Conservation (phyloP, 768 basidiomycete genomes). For the Boletus reticuloceps region DNA sequence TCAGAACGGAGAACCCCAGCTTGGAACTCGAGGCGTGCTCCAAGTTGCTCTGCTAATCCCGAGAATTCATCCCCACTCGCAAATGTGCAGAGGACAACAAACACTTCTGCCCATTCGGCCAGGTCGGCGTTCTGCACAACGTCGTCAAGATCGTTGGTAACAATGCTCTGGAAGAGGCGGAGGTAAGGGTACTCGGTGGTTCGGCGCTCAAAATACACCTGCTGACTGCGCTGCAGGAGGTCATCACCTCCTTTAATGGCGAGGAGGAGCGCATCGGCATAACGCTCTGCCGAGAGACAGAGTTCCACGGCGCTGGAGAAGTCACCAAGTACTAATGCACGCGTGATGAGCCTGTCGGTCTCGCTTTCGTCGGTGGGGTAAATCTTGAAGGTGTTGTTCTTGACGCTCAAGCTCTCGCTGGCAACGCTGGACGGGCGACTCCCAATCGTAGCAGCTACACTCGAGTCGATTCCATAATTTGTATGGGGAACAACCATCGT, state of each 20-base stretch:
- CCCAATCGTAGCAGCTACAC: constrained; percentile 94
- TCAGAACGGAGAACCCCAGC: constrained; percentile 58
- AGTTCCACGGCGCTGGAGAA: constrained; percentile 89
- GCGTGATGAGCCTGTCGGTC: constrained; percentile 84
- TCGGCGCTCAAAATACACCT: constrained; percentile 86
- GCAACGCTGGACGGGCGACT: constrained; percentile 82
- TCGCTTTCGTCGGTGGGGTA: constrained; percentile 87
- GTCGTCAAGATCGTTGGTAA: constrained; percentile 87
- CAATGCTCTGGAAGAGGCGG: constrained; percentile 91
- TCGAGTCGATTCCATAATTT: constrained; percentile 79
- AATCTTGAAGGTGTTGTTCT: constrained; percentile 85
- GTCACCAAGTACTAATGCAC: constrained; percentile 94
- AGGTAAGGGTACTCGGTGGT: constrained; percentile 80
- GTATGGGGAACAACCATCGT: constrained; percentile 70
- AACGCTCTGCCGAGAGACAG: constrained; percentile 85
- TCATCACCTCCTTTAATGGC: constrained; percentile 90
- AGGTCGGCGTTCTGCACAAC: constrained; percentile 96
- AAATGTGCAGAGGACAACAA: constrained; percentile 95
- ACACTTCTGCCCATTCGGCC: constrained; percentile 93
- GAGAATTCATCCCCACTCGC: constrained; percentile 82
- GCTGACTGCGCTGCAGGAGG: constrained; percentile 83
- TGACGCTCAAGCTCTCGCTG: constrained; percentile 45
- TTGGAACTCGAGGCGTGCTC: constrained; percentile 86
- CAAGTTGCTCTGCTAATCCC: constrained; percentile 87
- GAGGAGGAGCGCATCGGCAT: constrained; percentile 91